A percentile compares a stretch with the other conserved stretches of the same genome.
Evolutionary conservation across 805 yeast species (phyloP).

Genomic region (Soucietia sequanensis): DNA sequence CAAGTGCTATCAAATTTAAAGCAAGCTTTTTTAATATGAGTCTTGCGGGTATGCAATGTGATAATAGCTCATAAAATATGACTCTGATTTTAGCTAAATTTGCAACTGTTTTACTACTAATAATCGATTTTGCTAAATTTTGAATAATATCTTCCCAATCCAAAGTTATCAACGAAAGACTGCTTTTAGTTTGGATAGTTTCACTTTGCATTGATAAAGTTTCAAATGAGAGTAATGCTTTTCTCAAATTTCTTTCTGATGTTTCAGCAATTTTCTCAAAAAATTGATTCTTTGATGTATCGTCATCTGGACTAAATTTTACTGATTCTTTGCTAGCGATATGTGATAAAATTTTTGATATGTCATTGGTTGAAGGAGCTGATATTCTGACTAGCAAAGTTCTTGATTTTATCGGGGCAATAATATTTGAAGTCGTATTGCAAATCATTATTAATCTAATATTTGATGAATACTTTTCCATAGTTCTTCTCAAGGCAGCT

Average conservation of each 20-base stretch:
- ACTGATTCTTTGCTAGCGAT: slow-evolving; percentile 60
- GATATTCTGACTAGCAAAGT: slow-evolving; percentile 85
- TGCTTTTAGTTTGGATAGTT: slow-evolving; percentile 37
- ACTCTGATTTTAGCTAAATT: slow-evolving; percentile 60
- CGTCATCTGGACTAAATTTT: slow-evolving; percentile 39
- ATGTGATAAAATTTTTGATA: slow-evolving; percentile 49
- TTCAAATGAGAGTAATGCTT: slow-evolving; percentile 76
- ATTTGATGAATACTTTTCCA: slow-evolving; percentile 91
- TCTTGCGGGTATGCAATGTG: slow-evolving; percentile 92
- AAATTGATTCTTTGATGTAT: slow-evolving; percentile 28
- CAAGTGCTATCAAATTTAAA: slow-evolving; percentile 40
- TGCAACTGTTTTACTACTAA: slow-evolving; percentile 63
- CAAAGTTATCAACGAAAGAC: slow-evolving; percentile 53
- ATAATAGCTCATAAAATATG: slow-evolving; percentile 73
- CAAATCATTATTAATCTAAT: slow-evolving; percentile 82
- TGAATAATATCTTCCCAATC: slow-evolving; percentile 90
- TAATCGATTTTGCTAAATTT: slow-evolving; percentile 59
- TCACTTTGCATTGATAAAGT: slow-evolving; percentile 75
- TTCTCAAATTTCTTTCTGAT: slow-evolving; percentile 72
- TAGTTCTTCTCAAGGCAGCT: slow-evolving; percentile 91
- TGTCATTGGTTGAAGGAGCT: slow-evolving; percentile 67
- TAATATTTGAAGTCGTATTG: slow-evolving; percentile 87
- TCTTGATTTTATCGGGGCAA: slow-evolving; percentile 92
- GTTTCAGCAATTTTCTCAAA: slow-evolving; percentile 52
- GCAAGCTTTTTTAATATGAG: slow-evolving; percentile 63